These are phyloP conservation scores for Curvularia verruculosa DNA, from an alignment of 2,329 filamentous ascomycete species.

Conservation along the genomic window DNA sequence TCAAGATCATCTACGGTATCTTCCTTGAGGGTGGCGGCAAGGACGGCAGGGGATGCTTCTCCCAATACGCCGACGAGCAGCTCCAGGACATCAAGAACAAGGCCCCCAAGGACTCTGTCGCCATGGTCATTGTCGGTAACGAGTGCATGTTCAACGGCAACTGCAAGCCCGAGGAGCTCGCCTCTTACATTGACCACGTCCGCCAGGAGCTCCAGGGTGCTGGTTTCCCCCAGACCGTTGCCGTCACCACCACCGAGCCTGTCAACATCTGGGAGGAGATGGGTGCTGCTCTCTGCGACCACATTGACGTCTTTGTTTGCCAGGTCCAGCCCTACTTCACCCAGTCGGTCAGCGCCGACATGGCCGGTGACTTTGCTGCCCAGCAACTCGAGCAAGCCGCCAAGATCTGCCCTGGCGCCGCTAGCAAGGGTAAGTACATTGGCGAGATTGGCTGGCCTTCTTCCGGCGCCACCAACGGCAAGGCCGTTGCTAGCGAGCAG, in stretches of 20 bases:
- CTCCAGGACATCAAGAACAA: slow-evolving; percentile 70
- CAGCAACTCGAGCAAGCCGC: slow-evolving; percentile 74
- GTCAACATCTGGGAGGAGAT: slow-evolving; percentile 75
- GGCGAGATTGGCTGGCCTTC: slow-evolving; percentile 92
- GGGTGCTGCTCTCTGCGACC: slow-evolving; percentile 67
- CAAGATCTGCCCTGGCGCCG: slow-evolving; percentile 67
- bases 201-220: slow-evolving; percentile 65
- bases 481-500: slow-evolving; percentile 67
- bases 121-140: slow-evolving; percentile 86
- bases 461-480: slow-evolving; percentile 70
- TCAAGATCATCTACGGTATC: slow-evolving; percentile 86
- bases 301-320: slow-evolving; percentile 78
- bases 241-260: slow-evolving; percentile 82
- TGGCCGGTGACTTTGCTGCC: slow-evolving; percentile 78
- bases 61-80: slow-evolving; percentile 70
- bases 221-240: slow-evolving; percentile 71
- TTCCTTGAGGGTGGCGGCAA: slow-evolving; percentile 71
- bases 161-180: slow-evolving; percentile 69
- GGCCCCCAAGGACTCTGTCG: slow-evolving; percentile 75
- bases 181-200: slow-evolving; percentile 70
- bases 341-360: slow-evolving; percentile 63
- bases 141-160: slow-evolving; percentile 82
- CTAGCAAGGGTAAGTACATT: slow-evolving; percentile 72
- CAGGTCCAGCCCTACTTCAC: slow-evolving; percentile 98
- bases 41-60: slow-evolving; percentile 49